Evolutionary conservation across 768 basidiomycete genomes (phyloP).

Genomic region (Auriscalpium orientale): DNA sequence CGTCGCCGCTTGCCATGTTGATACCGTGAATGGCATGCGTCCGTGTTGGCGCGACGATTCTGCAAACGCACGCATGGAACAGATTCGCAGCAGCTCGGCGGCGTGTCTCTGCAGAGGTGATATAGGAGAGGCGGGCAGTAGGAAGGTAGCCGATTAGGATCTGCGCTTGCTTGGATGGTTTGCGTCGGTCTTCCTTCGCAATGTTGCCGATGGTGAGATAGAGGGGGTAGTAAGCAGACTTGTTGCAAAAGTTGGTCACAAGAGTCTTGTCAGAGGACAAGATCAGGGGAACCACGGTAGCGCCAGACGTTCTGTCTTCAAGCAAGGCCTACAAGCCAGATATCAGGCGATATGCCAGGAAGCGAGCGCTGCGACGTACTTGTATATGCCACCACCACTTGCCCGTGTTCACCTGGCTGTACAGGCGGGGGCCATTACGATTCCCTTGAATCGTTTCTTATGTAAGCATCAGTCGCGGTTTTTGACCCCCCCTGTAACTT

Average conservation of each 20-base stretch:
- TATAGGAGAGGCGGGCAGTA: constrained; percentile 23
- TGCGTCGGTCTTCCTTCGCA: constrained; percentile 29
- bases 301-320: constrained; percentile 9
- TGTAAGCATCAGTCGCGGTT: too few relatives aligned
- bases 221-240: constrained; percentile 36
- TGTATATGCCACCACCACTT: constrained; percentile 48
- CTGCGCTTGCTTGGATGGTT: constrained; percentile 27
- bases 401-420: constrained; percentile 39
- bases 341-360: neutral
- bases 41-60: constrained; percentile 26
- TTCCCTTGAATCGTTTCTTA: too few relatives aligned
- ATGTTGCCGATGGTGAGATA: constrained; percentile 39
- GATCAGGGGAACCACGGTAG: constrained; percentile 34
- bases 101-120: constrained; percentile 17
- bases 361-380: constrained; percentile 21
- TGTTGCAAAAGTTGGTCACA: constrained; percentile 32
- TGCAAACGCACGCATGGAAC: constrained; percentile 32
- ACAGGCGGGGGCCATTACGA: too few relatives aligned
- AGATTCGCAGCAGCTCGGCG: constrained; percentile 17
- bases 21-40: constrained; percentile 22
- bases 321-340: neutral
- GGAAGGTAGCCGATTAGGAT: constrained; percentile 35
- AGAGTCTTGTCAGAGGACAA: constrained; percentile 40
- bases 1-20: neutral
- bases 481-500: too few relatives aligned